phyloP scores from a whole-genome alignment of 768 basidiomycete species.

The Lyophyllum decastes region DNA sequence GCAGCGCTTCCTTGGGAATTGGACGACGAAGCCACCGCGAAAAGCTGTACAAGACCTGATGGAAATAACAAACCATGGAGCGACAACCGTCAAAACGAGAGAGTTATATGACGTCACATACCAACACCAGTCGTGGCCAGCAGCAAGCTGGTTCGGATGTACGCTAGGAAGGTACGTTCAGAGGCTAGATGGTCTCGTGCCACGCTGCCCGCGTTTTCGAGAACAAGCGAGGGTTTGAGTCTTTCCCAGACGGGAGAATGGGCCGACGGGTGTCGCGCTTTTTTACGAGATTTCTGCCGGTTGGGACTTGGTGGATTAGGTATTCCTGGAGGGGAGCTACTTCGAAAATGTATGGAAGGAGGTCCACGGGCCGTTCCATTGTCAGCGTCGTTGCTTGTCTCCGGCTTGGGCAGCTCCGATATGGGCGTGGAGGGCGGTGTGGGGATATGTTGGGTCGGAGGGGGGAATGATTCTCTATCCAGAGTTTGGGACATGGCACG shows the following conservation, averaged over 20 bases:
- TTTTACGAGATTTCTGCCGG: neutral
- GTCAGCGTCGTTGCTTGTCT: too few species aligned
- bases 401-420: too few species aligned
- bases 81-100: too few species aligned
- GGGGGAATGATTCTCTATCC: too few species aligned
- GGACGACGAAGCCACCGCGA: constrained; percentile 35
- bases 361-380: too few species aligned
- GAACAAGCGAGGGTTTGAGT: constrained; percentile 15
- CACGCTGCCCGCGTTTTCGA: constrained; percentile 63
- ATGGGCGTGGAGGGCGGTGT: too few species aligned
- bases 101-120: constrained; percentile 29
- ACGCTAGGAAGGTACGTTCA: constrained; percentile 65
- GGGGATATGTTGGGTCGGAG: too few species aligned
- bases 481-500: too few species aligned
- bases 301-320: neutral
- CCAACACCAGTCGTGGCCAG: constrained; percentile 62
- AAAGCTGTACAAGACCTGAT: constrained; percentile 56
- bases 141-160: constrained; percentile 63
- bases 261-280: too few species aligned
- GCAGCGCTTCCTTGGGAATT: neutral
- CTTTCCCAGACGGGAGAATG: neutral
- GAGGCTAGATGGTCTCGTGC: constrained; percentile 66
- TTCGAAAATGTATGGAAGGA: neutral
- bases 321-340: neutral
- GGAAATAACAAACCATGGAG: too few species aligned